Evolutionary conservation across 306 rosid genomes (phyloP).

Genomic region (Rubus idaeus): DNA sequence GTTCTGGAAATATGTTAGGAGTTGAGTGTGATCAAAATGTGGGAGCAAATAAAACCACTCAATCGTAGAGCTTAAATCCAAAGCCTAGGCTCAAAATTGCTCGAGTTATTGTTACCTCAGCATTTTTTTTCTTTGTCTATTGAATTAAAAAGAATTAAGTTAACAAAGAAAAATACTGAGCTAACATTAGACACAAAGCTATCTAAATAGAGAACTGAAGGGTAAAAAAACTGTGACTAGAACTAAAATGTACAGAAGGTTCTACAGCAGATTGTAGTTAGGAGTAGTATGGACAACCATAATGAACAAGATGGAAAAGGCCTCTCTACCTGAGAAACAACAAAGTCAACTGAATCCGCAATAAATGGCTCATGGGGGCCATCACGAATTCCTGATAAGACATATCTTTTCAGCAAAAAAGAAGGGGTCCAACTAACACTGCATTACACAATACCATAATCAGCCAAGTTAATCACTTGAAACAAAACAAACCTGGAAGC

Average conservation of each 20-base stretch:
- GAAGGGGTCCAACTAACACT: constrained; percentile 98
- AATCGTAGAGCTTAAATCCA: background rate
- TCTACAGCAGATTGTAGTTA: constrained; percentile 7
- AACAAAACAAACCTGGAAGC: background rate
- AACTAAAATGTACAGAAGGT: constrained; percentile 13
- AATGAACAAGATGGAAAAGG: constrained; percentile 23
- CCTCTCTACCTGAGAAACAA: constrained; percentile 90
- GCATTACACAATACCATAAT: constrained; percentile 43
- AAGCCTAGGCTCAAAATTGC: background rate
- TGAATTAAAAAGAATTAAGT: background rate
- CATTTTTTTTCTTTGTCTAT: background rate
- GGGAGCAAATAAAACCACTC: background rate
- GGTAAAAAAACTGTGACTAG: background rate
- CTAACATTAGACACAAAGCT: background rate
- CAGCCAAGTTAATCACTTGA: constrained; percentile 35
- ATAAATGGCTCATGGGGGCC: constrained; percentile 99
- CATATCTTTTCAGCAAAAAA: constrained; percentile 92
- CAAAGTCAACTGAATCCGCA: constrained; percentile 98
- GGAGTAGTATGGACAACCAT: background rate
- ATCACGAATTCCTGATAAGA: constrained; percentile 95
- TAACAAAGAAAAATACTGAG: background rate
- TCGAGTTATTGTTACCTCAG: background rate
- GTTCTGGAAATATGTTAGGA: background rate
- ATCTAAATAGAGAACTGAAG: background rate
- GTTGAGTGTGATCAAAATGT: background rate